Percentiles rank a stretch among this genome's conserved stretches.
Evolutionary conservation across 129 eudicot genomes (phyloP).

Genomic region (Deinandra increscens): DNA sequence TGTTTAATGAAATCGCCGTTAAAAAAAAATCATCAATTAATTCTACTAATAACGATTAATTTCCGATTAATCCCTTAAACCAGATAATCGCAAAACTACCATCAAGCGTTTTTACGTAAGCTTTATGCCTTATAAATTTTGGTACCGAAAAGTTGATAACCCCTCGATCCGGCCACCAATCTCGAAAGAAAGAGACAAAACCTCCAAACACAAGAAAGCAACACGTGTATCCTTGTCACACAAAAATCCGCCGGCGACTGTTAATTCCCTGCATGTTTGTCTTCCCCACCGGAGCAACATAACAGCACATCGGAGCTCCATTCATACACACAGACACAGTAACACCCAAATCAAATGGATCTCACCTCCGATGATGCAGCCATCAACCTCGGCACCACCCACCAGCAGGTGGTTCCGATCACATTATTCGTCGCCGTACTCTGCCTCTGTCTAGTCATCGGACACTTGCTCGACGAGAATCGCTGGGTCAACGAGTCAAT

Average conservation of each 20-base stretch:
- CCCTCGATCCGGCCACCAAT: neutral
- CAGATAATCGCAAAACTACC: no score
- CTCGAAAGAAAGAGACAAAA: neutral
- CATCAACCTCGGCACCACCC: conserved; percentile 4
- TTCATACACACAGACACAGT: no score
- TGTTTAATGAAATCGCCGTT: no score
- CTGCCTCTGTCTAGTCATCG: conserved; percentile 64
- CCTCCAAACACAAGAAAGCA: neutral
- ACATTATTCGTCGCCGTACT: conserved; percentile 72
- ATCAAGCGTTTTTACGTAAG: no score
- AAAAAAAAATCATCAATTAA: no score
- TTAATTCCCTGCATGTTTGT: neutral
- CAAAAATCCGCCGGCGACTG: conserved; percentile 15
- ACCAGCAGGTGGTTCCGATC: conserved; percentile 51
- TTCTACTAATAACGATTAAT: no score
- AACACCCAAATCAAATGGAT: no score
- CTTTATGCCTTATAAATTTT: no score
- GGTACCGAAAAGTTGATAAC: neutral
- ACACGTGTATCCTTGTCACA: conserved; percentile 48
- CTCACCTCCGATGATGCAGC: no score
- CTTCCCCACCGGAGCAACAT: neutral
- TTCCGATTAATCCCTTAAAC: no score
- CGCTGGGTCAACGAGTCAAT: conserved; percentile 80
- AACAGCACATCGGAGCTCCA: neutral
- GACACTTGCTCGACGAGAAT: conserved; percentile 72